These are phyloP conservation scores for Alternaria sp. DNA, from an alignment of 2,329 filamentous ascomycete genomes.

Conservation along the genomic window DNA sequence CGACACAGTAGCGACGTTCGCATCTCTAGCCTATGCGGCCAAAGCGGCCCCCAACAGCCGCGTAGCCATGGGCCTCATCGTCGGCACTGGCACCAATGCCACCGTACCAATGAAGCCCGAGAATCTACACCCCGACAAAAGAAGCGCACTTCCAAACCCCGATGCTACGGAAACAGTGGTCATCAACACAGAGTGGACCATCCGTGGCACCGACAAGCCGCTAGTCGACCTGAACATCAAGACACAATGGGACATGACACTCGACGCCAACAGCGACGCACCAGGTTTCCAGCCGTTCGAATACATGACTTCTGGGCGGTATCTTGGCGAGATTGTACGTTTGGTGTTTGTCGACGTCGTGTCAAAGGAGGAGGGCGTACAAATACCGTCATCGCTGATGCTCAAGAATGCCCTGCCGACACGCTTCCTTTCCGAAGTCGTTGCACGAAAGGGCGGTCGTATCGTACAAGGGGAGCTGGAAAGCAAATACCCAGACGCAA, in stretches of 20 bases:
- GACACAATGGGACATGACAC: slow-evolving; percentile 71
- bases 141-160: slow-evolving; percentile 45
- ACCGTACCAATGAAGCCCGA: slow-evolving; percentile 74
- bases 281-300: slow-evolving; percentile 84
- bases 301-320: slow-evolving; percentile 82
- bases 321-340: slow-evolving; percentile 77
- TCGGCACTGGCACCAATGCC: slow-evolving; percentile 82
- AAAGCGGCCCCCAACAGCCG: slow-evolving; percentile 66
- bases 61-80: slow-evolving; percentile 80
- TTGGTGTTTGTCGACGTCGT: slow-evolving; percentile 74
- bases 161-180: slow-evolving; percentile 67
- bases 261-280: slow-evolving; percentile 70
- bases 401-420: slow-evolving; percentile 71
- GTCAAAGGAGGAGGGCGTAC: slow-evolving; percentile 35
- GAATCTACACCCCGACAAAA: slow-evolving; percentile 69
- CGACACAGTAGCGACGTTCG: slow-evolving; percentile 79
- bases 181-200: slow-evolving; percentile 86
- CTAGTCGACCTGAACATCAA: slow-evolving; percentile 68
- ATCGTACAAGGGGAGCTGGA: slow-evolving; percentile 48
- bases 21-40: slow-evolving; percentile 77
- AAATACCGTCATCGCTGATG: slow-evolving; percentile 63
- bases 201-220: slow-evolving; percentile 74
- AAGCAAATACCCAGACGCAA: slow-evolving; percentile 61
- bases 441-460: slow-evolving; percentile 53
- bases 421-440: slow-evolving; percentile 73